Evolutionary conservation across 768 basidiomycete species (phyloP).

Genomic region (Mycena kentingensis): DNA sequence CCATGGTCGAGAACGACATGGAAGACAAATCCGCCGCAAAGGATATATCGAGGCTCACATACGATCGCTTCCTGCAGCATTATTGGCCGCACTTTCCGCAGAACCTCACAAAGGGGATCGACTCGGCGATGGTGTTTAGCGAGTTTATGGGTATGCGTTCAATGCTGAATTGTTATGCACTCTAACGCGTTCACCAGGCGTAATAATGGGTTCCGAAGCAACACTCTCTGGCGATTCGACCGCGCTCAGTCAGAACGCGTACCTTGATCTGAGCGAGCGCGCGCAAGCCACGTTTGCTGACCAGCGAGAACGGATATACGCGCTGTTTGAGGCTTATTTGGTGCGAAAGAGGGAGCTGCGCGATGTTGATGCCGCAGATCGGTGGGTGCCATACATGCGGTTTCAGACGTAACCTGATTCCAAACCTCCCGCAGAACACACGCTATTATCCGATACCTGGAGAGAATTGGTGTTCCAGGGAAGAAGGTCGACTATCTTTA

Average conservation of each 20-base stretch:
- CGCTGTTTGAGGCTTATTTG: conserved; percentile 55
- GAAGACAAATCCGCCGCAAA: neutral
- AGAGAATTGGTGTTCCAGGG: conserved; percentile 36
- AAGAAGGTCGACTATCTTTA: conserved; percentile 62
- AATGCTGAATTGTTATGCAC: neutral
- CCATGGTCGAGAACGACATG: conserved; percentile 20
- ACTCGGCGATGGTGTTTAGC: conserved; percentile 62
- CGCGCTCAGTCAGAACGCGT: conserved; percentile 45
- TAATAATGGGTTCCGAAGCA: conserved; percentile 70
- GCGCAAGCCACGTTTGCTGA: conserved; percentile 51
- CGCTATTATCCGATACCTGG: conserved; percentile 42
- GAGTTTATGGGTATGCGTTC: conserved; percentile 58
- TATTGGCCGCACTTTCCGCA: conserved; percentile 45
- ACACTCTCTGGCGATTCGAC: conserved; percentile 38
- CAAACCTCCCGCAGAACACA: conserved; percentile 50
- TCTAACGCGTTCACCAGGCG: conserved; percentile 38
- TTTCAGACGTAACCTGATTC: neutral
- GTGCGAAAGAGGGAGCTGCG: conserved; percentile 43
- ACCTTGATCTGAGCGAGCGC: conserved; percentile 52
- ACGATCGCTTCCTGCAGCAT: conserved; percentile 14
- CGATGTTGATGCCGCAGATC: conserved; percentile 62
- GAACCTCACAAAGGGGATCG: conserved; percentile 50
- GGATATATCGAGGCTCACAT: conserved; percentile 7
- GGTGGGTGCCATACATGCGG: conserved; percentile 38
- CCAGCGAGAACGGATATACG: conserved; percentile 51